phyloP scores from a whole-genome alignment of 306 rosid species.

The Quercus agrifolia region DNA sequence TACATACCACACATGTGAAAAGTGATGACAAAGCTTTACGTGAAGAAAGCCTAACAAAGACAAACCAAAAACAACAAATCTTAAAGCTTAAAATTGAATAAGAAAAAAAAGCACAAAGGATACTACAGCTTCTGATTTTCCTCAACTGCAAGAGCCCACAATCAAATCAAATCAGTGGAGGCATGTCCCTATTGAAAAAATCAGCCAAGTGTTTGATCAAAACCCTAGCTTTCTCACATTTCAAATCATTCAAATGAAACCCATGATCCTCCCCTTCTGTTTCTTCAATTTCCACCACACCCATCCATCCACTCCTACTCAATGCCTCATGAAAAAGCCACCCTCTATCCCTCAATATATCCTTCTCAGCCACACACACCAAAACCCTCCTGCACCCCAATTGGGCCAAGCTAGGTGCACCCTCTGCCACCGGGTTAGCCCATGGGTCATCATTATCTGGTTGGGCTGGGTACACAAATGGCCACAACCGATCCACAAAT shows the following conservation, averaged over 20 bases:
- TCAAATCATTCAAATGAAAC: constrained; percentile 25
- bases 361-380: constrained; percentile 45
- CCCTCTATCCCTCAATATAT: constrained; percentile 31
- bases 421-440: constrained; percentile 33
- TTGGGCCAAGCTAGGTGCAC: constrained; percentile 29
- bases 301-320: constrained; percentile 34
- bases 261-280: constrained; percentile 24
- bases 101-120: not conserved
- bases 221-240: constrained; percentile 9
- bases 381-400: constrained; percentile 37
- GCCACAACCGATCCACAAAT: constrained; percentile 25
- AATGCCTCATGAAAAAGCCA: constrained; percentile 25
- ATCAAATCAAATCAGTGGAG: constrained; percentile 11
- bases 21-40: no score
- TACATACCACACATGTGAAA: no score
- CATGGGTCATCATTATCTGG: constrained; percentile 22
- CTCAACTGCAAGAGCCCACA: no score
- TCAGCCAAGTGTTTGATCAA: constrained; percentile 28
- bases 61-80: no score
- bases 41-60: not conserved
- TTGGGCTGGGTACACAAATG: constrained; percentile 22
- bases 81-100: not conserved
- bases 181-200: constrained; percentile 30
- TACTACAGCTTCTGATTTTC: no score
- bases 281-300: constrained; percentile 33